Evolutionary conservation across 352 stramenopile species (phyloP).

Genomic region (Pythium utonaiense): DNA sequence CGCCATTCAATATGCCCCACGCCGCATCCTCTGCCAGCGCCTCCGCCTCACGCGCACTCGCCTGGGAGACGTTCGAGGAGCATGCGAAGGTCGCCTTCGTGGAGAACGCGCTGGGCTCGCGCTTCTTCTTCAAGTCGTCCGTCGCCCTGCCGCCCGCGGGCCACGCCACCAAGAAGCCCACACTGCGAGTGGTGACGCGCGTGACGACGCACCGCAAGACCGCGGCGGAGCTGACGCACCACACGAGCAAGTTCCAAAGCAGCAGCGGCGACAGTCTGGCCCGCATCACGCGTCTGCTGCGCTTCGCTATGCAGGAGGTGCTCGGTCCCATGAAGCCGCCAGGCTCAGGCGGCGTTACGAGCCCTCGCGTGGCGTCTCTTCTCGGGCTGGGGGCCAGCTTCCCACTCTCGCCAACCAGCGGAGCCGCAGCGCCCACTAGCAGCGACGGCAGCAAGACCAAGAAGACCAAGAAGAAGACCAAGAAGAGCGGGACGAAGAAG

Average conservation of each 20-base stretch:
- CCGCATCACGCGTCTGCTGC: slow-evolving; percentile 46
- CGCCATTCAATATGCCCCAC: slow-evolving; percentile 19
- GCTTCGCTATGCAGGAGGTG: slow-evolving; percentile 68
- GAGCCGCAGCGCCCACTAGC: background rate
- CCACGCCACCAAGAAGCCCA: slow-evolving; percentile 21
- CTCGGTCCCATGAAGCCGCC: slow-evolving; percentile 47
- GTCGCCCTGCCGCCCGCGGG: background rate
- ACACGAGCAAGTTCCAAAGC: slow-evolving; percentile 23
- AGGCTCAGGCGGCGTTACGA: slow-evolving; percentile 6
- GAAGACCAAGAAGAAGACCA: slow-evolving; percentile 44
- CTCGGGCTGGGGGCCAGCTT: background rate
- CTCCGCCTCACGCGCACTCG: slow-evolving; percentile 5
- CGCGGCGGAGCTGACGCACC: slow-evolving; percentile 10
- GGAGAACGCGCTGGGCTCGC: slow-evolving; percentile 43
- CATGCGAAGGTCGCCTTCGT: slow-evolving; percentile 61
- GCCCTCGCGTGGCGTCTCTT: slow-evolving; percentile 16
- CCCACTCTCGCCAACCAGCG: background rate
- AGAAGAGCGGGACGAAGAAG: slow-evolving; percentile 40
- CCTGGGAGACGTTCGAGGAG: slow-evolving; percentile 72
- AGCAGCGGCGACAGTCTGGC: slow-evolving; percentile 30
- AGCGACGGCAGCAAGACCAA: slow-evolving; percentile 16
- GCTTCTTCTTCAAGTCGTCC: slow-evolving; percentile 61
- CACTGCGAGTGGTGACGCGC: slow-evolving; percentile 33
- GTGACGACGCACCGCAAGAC: slow-evolving; percentile 26
- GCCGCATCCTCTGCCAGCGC: background rate